phyloP scores from a whole-genome alignment of 257 asterid species.

The Perilla frutescens region DNA sequence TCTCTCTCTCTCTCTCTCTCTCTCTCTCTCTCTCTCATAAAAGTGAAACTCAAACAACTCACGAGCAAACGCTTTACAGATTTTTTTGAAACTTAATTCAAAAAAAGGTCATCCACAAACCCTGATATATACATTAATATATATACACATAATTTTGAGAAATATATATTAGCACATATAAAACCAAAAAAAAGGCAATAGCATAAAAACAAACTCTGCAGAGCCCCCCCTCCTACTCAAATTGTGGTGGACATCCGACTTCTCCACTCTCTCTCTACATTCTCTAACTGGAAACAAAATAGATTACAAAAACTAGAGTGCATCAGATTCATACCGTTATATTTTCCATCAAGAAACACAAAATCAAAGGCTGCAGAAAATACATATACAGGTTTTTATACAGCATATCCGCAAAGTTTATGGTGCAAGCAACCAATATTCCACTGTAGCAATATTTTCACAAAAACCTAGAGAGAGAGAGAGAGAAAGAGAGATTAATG shows the following conservation, averaged over 20 bases:
- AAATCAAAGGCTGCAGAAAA: not conserved
- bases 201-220: constrained; percentile 55
- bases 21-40: constrained; percentile 29
- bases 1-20: constrained; percentile 33
- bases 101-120: constrained; percentile 75
- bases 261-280: constrained; percentile 46
- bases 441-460: not conserved
- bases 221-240: constrained; percentile 39
- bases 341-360: not conserved
- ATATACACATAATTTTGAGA: not conserved
- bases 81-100: constrained; percentile 48
- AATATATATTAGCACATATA: not conserved
- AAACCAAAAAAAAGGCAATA: constrained; percentile 46
- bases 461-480: not conserved
- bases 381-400: too few species aligned
- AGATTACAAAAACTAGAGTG: not conserved
- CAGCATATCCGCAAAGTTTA: not conserved
- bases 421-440: constrained; percentile 2
- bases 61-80: constrained; percentile 58
- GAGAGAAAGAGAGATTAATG: constrained; percentile 44
- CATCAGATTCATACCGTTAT: constrained; percentile 18
- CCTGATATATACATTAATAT: constrained; percentile 7
- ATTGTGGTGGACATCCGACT: constrained; percentile 64
- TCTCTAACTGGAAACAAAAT: constrained; percentile 27
- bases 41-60: constrained; percentile 47